Evolutionary conservation across 176 grass and related monocot genomes (phyloP), one percentile per base, ranked within the genome.

Genomic region (Panicum miliaceum): DNA sequence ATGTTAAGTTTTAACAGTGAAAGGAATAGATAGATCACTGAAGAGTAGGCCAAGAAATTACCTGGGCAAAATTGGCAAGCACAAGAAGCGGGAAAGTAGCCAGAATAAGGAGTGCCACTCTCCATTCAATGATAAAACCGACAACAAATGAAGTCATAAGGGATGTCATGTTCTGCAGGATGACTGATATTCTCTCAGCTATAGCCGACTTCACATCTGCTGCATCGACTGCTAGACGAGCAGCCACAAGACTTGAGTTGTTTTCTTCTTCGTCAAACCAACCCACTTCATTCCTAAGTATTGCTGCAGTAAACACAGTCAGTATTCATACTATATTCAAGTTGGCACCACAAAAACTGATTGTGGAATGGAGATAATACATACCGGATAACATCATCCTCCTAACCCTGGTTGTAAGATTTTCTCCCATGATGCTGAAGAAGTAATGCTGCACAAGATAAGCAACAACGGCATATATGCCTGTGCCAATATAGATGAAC

Each of bases 341-440:
- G 22, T 58, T 84, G 41, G 3, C 5, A 72, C 56, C 15, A 16
- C 29, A 61, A 76, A 43, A 76, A 45, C 36, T 36, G n/a, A 71
- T 68, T 82, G 53, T 46, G n/a, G 22, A 32, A 36, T 5, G 22
- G 23, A 35, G 20, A 85, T 67, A 74, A 61, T 45, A 45, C 89
- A 71, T 99, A 99, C 97, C 85, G 0, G 93, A 91, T 52, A 99
- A 87, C 97, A 99, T 99, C 91, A 99, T 96, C 86, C 93, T 85
- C 12, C 97, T 83, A 73, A 99, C 97, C 53, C 97, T 90, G 45
- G 97, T 99, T 35, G 97, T 99, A 61, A 99, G 93, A 86, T 99
- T 99, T 89, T 99, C 97, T 83, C 97, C 97, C 97, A 99, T 99
- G 52, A 99, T 96, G 70, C 93, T 99, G 70, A 96, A 96, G 90